phyloP scores from a whole-genome alignment of 768 basidiomycete genomes.

The Termitomyces sp. region DNA sequence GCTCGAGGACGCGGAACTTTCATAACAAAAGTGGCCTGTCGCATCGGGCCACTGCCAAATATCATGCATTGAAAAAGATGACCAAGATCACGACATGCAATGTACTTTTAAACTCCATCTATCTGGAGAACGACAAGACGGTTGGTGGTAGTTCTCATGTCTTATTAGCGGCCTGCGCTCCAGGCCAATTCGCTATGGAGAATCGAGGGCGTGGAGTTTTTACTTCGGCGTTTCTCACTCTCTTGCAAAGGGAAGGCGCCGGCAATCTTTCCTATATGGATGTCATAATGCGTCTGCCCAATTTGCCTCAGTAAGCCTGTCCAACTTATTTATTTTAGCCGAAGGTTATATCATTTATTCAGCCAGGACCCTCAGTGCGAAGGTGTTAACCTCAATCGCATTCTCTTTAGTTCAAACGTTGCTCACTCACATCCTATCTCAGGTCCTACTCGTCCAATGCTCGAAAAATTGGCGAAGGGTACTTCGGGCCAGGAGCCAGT shows the following conservation, averaged over 20 bases:
- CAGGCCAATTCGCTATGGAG: constrained; percentile 1
- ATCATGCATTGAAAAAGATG: too few relatives aligned
- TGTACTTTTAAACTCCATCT: neutral
- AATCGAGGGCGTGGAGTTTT: neutral
- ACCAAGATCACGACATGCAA: neutral
- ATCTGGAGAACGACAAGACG: neutral
- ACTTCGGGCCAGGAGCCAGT: too few relatives aligned
- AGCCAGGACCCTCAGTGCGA: too few relatives aligned
- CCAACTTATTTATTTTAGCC: too few relatives aligned
- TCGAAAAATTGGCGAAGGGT: too few relatives aligned
- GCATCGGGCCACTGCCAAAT: neutral
- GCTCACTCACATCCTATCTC: too few relatives aligned
- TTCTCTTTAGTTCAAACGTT: too few relatives aligned
- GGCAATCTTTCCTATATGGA: constrained; percentile 4
- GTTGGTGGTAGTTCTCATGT: neutral
- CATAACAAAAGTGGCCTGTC: neutral
- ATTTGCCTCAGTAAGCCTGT: neutral
- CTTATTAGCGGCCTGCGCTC: constrained; percentile 7
- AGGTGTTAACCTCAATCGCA: too few relatives aligned
- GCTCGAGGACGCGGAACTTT: neutral
- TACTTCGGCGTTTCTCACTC: neutral
- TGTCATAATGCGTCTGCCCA: neutral
- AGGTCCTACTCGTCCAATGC: too few relatives aligned
- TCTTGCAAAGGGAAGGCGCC: neutral
- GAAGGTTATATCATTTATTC: too few relatives aligned